Evolutionary conservation across 78 protist genomes (phyloP).

Genomic region (Corallochytrium limacisporum): DNA sequence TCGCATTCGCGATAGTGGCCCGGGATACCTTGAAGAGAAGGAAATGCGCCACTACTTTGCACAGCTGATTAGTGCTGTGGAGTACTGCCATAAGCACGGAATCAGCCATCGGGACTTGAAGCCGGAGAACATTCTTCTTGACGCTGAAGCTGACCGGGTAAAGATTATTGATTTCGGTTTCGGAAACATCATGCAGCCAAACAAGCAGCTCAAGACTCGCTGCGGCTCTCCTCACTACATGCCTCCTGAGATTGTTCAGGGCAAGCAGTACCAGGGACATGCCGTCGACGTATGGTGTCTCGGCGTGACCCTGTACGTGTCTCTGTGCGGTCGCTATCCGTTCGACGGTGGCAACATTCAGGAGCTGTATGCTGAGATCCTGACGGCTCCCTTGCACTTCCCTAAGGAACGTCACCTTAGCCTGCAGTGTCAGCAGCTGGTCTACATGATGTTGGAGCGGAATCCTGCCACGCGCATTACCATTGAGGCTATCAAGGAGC

Average conservation of each 20-base stretch:
- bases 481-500: background rate
- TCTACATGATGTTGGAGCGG: background rate
- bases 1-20: background rate
- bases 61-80: slow-evolving; percentile 17
- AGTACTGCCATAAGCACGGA: slow-evolving; percentile 17
- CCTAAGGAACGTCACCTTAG: background rate
- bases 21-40: slow-evolving; percentile 8
- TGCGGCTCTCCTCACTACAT: no score
- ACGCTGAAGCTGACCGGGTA: background rate
- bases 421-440: background rate
- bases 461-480: background rate
- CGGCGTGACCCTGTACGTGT: slow-evolving; percentile 29
- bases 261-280: background rate
- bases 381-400: background rate
- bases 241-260: slow-evolving; percentile 25
- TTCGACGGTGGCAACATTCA: slow-evolving; percentile 11
- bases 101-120: background rate
- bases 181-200: no score
- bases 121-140: slow-evolving; percentile 23
- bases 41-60: slow-evolving; percentile 22
- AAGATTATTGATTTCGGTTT: slow-evolving; percentile 24
- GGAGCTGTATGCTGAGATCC: background rate
- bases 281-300: slow-evolving; percentile 8
- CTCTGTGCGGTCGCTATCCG: slow-evolving; percentile 20
- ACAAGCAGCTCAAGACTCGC: no score